These are phyloP conservation scores for Trichomonascus vanleenenianus DNA, from an alignment of 805 yeast genomes.

Conservation along the genomic window DNA sequence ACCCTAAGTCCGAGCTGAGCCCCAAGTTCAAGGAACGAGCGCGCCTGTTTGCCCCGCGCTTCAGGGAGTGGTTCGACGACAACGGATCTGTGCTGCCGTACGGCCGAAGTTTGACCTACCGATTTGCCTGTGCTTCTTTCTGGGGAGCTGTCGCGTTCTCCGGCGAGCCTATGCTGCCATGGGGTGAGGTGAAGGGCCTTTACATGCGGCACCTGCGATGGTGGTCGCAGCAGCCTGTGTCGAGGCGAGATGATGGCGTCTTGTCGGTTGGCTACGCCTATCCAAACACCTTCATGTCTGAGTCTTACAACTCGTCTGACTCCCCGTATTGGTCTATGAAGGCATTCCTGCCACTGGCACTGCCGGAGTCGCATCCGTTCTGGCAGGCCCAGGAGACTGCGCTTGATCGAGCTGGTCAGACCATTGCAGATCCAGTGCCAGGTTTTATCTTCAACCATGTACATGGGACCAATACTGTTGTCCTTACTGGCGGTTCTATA, in stretches of 20 bases:
- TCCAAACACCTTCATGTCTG: slow-evolving; percentile 21
- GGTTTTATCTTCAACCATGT: slow-evolving; percentile 14
- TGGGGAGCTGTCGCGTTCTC: slow-evolving; percentile 22
- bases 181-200: slow-evolving; percentile 20
- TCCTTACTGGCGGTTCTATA: slow-evolving; percentile 12
- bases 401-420: neutral
- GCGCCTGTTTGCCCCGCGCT: slow-evolving; percentile 20
- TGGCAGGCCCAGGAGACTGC: slow-evolving; percentile 17
- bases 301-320: slow-evolving; percentile 19
- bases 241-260: slow-evolving; percentile 15
- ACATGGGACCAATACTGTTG: slow-evolving; percentile 5
- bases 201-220: slow-evolving; percentile 19
- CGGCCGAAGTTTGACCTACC: slow-evolving; percentile 22
- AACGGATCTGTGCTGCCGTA: slow-evolving; percentile 21
- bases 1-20: slow-evolving; percentile 14
- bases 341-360: slow-evolving; percentile 16
- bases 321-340: slow-evolving; percentile 25
- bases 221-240: slow-evolving; percentile 22
- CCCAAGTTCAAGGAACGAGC: slow-evolving; percentile 19
- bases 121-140: slow-evolving; percentile 20
- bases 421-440: slow-evolving; percentile 4
- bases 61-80: slow-evolving; percentile 19
- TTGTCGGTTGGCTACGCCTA: slow-evolving; percentile 20
- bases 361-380: slow-evolving; percentile 17
- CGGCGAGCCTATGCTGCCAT: slow-evolving; percentile 11